phyloP scores from a whole-genome alignment of 345 rosid species.

The Rhizophora apiculata region DNA sequence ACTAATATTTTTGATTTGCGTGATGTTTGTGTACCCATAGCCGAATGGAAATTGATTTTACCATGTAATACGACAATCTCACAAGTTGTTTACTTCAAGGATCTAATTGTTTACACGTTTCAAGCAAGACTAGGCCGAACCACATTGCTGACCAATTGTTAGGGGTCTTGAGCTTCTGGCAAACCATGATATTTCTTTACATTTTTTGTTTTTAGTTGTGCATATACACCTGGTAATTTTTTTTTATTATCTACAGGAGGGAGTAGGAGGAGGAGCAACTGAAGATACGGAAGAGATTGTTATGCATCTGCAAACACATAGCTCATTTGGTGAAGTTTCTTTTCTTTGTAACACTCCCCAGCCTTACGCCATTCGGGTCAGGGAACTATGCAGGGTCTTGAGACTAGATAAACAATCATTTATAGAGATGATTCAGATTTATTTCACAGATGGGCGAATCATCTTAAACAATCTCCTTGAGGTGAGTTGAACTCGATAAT shows the following conservation, averaged over 20 bases:
- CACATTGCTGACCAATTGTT: background rate
- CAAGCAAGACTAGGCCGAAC: background rate
- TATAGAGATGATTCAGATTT: conserved; percentile 54
- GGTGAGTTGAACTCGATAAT: conserved; percentile 29
- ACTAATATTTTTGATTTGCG: too few species aligned
- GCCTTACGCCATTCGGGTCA: conserved; percentile 51
- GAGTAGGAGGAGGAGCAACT: conserved; percentile 40
- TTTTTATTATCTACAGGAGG: conserved; percentile 47
- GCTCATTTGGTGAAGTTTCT: conserved; percentile 69
- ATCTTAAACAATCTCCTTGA: conserved; percentile 68
- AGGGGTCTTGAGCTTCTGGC: too few species aligned
- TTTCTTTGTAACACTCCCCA: conserved; percentile 70
- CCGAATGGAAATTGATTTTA: background rate
- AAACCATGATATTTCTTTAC: background rate
- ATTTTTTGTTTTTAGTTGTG: background rate
- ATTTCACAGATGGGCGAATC: conserved; percentile 67
- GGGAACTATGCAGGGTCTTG: conserved; percentile 58
- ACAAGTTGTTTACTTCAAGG: background rate
- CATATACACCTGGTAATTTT: background rate
- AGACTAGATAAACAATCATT: conserved; percentile 73
- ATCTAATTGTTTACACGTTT: background rate
- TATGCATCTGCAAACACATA: conserved; percentile 25
- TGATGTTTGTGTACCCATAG: background rate
- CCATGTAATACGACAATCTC: background rate
- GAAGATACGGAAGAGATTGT: conserved; percentile 30